Evolutionary conservation across 1,139 yeast species (phyloP).

Genomic region (Saccharomycopsis hybrid): DNA sequence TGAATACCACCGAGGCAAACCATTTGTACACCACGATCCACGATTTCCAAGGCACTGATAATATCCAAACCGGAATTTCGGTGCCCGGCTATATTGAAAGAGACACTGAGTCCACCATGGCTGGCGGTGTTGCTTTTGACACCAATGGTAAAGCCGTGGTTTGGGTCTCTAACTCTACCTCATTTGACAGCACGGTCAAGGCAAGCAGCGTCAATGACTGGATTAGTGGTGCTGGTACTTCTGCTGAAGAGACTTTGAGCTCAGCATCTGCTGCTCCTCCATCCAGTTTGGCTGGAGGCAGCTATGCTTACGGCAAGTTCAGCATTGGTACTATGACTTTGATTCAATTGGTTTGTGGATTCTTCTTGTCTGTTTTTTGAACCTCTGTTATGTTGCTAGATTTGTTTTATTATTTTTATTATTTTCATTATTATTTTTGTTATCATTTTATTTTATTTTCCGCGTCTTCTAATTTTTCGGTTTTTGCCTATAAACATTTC

Average conservation of each 20-base stretch:
- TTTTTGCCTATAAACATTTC: too few relatives aligned
- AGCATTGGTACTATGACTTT: neutral
- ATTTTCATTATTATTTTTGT: too few relatives aligned
- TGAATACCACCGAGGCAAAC: constrained; percentile 46
- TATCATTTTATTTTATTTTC: too few relatives aligned
- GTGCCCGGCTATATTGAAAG: constrained; percentile 46
- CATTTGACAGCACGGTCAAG: constrained; percentile 34
- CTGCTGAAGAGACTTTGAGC: constrained; percentile 1
- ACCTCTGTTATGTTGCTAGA: too few relatives aligned
- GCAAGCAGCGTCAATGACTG: constrained; percentile 25
- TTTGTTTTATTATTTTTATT: too few relatives aligned
- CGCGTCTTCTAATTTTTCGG: too few relatives aligned
- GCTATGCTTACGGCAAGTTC: neutral
- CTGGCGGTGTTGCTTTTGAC: constrained; percentile 67
- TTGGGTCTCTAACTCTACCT: constrained; percentile 51
- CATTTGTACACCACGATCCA: constrained; percentile 62
- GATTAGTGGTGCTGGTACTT: neutral
- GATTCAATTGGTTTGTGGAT: neutral
- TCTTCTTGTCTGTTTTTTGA: neutral
- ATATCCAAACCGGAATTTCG: constrained; percentile 53
- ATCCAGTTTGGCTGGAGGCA: neutral
- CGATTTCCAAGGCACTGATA: constrained; percentile 64
- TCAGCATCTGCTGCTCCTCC: neutral
- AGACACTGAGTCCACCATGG: constrained; percentile 41
- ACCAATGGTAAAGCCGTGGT: constrained; percentile 53